Evolutionary conservation across 2,329 filamentous ascomycete genomes (phyloP).

Genomic region (Penicillium griseofulvum): DNA sequence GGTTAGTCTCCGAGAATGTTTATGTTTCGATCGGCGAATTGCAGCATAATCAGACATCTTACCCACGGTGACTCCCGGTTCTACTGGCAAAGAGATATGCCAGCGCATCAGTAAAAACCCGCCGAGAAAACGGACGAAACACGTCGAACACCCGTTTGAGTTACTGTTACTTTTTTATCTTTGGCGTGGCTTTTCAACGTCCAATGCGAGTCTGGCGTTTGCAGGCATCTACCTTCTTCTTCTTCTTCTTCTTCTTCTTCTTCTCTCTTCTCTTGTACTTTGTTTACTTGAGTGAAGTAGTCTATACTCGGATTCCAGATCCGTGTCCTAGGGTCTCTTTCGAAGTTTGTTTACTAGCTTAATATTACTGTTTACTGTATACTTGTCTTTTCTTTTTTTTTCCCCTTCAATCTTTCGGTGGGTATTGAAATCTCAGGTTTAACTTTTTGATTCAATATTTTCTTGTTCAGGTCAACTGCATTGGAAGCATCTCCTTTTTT

Average conservation of each 20-base stretch:
- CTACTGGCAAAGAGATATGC: slow-evolving; percentile 78
- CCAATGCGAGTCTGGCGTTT: not conserved
- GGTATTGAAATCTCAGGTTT: slow-evolving; percentile 5
- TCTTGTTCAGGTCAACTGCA: slow-evolving; percentile 15
- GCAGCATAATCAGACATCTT: slow-evolving; percentile 16
- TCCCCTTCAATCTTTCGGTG: not conserved
- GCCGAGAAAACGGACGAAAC: slow-evolving; percentile 12
- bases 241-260: not conserved
- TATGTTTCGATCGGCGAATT: slow-evolving; percentile 31
- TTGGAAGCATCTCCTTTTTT: slow-evolving; percentile 4
- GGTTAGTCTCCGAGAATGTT: slow-evolving; percentile 13
- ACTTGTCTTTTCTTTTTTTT: not conserved
- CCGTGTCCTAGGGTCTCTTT: not conserved
- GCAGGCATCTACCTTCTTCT: not conserved
- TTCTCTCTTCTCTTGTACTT: not conserved
- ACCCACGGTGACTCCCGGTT: slow-evolving; percentile 9
- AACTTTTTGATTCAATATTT: slow-evolving; percentile 1
- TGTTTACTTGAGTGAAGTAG: not conserved
- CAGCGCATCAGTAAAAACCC: slow-evolving; percentile 68
- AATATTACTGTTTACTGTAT: not conserved
- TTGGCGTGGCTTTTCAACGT: not conserved
- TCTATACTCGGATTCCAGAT: not conserved
- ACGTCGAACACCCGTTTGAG: not conserved
- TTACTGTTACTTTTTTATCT: not conserved
- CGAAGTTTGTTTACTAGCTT: not conserved